Evolutionary conservation across 2,329 filamentous ascomycete genomes (phyloP).

Genomic region (Coleophoma crateriformis): DNA sequence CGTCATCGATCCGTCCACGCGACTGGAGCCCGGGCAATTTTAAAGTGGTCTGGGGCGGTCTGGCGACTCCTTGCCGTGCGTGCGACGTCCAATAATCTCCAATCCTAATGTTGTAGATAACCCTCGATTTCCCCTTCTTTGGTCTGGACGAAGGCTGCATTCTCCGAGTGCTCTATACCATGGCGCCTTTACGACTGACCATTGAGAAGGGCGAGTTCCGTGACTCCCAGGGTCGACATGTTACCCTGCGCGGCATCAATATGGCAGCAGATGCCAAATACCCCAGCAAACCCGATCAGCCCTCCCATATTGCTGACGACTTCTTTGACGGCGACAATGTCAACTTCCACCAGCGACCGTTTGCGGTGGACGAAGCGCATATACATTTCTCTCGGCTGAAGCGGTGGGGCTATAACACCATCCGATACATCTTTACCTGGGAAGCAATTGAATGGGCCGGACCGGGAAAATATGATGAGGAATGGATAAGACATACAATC

Average conservation of each 20-base stretch:
- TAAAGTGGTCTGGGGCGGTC: too few relatives aligned
- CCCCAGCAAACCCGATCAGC: slow-evolving; percentile 73
- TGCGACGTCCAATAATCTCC: too few relatives aligned
- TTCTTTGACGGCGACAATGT: slow-evolving; percentile 95
- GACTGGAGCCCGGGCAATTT: too few relatives aligned
- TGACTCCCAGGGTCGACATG: slow-evolving; percentile 74
- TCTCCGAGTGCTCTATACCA: slow-evolving; percentile 28
- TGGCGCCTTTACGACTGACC: slow-evolving; percentile 70
- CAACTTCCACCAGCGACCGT: slow-evolving; percentile 82
- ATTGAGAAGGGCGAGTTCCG: slow-evolving; percentile 85
- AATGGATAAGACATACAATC: slow-evolving; percentile 89
- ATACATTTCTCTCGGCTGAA: slow-evolving; percentile 81
- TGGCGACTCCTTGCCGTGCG: too few relatives aligned
- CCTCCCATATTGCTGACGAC: slow-evolving; percentile 68
- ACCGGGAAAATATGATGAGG: slow-evolving; percentile 88
- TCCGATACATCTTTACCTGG: slow-evolving; percentile 97
- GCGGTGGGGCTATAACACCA: slow-evolving; percentile 91
- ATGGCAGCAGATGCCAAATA: slow-evolving; percentile 87
- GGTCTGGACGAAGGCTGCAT: too few relatives aligned
- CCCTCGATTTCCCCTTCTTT: too few relatives aligned
- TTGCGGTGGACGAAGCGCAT: slow-evolving; percentile 75
- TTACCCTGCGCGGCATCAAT: slow-evolving; percentile 91
- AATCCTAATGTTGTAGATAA: too few relatives aligned
- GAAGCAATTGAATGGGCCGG: slow-evolving; percentile 94
- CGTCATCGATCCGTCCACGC: too few relatives aligned